A percentile compares a stretch with the other conserved stretches of the same genome.
Conservation (phyloP, 305 asterid species). For the Vinca major region DNA sequence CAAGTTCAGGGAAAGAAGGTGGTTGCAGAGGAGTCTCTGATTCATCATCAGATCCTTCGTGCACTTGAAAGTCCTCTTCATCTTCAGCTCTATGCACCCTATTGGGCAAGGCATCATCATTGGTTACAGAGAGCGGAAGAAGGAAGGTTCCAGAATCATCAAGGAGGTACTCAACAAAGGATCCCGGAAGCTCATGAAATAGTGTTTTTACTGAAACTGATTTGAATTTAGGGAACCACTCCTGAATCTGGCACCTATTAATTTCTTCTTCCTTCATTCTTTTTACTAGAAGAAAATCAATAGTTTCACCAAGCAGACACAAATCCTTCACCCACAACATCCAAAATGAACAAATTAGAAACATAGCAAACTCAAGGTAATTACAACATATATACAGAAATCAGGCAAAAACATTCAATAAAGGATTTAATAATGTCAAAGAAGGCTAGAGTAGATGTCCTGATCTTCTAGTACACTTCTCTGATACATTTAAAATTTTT, state of each 20-base stretch:
- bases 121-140: constrained; percentile 62
- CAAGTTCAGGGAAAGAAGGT: constrained; percentile 79
- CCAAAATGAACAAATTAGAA: background rate
- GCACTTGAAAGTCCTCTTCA: constrained; percentile 54
- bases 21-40: constrained; percentile 52
- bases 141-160: constrained; percentile 69
- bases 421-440: too few species aligned
- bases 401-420: background rate
- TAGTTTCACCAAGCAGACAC: background rate
- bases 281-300: background rate
- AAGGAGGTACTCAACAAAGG: constrained; percentile 56
- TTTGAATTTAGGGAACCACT: constrained; percentile 79
- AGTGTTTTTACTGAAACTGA: constrained; percentile 50
- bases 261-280: constrained; percentile 63
- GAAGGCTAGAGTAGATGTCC: too few species aligned
- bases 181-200: constrained; percentile 60
- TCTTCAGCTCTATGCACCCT: constrained; percentile 62
- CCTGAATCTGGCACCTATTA: constrained; percentile 79
- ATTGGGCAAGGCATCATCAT: constrained; percentile 69
- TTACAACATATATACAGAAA: background rate
- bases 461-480: too few species aligned
- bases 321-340: background rate
- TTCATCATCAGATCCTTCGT: constrained; percentile 63
- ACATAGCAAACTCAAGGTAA: background rate
- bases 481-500: too few species aligned